phyloP scores from a whole-genome alignment of 2,329 filamentous ascomycete genomes.

The Alternaria atra region DNA sequence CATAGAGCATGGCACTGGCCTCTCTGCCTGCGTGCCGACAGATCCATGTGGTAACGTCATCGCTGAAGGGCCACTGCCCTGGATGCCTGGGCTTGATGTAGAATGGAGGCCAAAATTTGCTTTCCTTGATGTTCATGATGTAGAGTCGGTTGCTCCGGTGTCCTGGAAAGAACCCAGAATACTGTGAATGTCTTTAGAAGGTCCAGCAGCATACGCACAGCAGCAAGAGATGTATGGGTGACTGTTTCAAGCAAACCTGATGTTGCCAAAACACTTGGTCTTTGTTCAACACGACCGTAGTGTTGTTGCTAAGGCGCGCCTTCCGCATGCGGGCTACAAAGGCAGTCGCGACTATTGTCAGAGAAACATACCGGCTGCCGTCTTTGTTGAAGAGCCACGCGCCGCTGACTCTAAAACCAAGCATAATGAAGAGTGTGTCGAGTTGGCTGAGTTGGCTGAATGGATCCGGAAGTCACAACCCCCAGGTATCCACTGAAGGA shows the following conservation, averaged over 20 bases:
- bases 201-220: not conserved
- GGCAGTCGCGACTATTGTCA: not conserved
- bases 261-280: not conserved
- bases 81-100: not conserved
- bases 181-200: not conserved
- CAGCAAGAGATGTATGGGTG: not conserved
- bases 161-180: not conserved
- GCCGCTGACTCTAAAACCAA: not conserved
- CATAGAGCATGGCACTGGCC: conserved; percentile 19
- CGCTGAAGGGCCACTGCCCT: conserved; percentile 10
- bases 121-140: not conserved
- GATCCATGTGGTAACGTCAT: conserved; percentile 2
- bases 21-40: conserved; percentile 23
- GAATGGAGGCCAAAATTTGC: not conserved
- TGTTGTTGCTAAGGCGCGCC: not conserved
- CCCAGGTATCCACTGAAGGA: not conserved
- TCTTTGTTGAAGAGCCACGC: not conserved
- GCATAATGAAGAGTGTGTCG: not conserved
- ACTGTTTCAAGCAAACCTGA: not conserved
- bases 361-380: not conserved
- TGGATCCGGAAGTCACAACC: not conserved
- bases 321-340: conserved; percentile 13
- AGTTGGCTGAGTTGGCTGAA: not conserved
- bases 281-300: conserved; percentile 7
- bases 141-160: not conserved